Evolutionary conservation across 345 rosid genomes (phyloP).

Genomic region (Pelargonium nanum): DNA sequence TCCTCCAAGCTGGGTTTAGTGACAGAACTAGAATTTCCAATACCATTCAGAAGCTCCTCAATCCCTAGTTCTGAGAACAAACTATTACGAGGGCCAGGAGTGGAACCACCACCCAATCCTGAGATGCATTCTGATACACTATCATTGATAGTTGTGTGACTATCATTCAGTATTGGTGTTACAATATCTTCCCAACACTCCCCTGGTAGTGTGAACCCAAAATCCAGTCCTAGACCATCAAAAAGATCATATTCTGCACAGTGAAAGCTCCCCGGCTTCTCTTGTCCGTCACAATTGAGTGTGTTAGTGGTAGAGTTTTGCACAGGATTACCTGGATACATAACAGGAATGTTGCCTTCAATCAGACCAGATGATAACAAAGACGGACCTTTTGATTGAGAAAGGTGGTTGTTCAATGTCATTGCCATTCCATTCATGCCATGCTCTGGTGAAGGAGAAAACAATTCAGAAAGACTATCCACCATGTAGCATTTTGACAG

Average conservation of each 20-base stretch:
- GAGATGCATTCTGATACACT: slow-evolving; percentile 21
- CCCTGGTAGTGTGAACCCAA: slow-evolving; percentile 12
- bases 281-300: slow-evolving; percentile 10
- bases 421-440: slow-evolving; percentile 15
- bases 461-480: slow-evolving; percentile 47
- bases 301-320: slow-evolving; percentile 15
- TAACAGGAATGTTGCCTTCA: slow-evolving; percentile 16
- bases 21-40: slow-evolving; percentile 19
- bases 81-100: slow-evolving; percentile 35
- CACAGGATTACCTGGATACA: slow-evolving; percentile 11
- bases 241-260: slow-evolving; percentile 35
- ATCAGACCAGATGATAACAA: slow-evolving; percentile 15
- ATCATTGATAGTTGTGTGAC: slow-evolving; percentile 8
- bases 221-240: slow-evolving; percentile 29
- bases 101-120: slow-evolving; percentile 22
- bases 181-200: slow-evolving; percentile 22
- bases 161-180: slow-evolving; percentile 13
- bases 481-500: slow-evolving; percentile 31
- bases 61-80: slow-evolving; percentile 72
- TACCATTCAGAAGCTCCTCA: slow-evolving; percentile 42
- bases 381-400: slow-evolving; percentile 16
- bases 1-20: slow-evolving; percentile 27
- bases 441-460: slow-evolving; percentile 31
- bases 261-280: slow-evolving; percentile 19
- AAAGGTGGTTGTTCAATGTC: slow-evolving; percentile 12